Evolutionary conservation across 2,329 filamentous ascomycete genomes (phyloP).

Genomic region (Polychaeton citri): DNA sequence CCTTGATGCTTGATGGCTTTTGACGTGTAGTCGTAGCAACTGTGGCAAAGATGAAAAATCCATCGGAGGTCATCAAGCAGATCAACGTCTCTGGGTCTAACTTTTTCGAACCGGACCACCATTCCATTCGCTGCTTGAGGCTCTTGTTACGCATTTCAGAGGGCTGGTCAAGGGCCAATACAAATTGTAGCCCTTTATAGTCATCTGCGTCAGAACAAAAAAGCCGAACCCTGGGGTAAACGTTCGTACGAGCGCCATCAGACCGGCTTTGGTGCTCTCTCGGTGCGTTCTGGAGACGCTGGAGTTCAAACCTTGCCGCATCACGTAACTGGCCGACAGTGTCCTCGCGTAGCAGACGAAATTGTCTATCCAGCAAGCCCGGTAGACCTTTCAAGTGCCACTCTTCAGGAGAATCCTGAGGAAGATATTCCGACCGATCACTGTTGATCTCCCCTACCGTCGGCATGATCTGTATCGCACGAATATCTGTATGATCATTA

Average conservation of each 20-base stretch:
- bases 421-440: conserved; percentile 42
- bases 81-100: conserved; percentile 38
- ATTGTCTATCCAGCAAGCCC: conserved; percentile 55
- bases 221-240: conserved; percentile 22
- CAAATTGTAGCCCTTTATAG: conserved; percentile 2
- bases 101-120: conserved; percentile 39
- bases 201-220: conserved; percentile 3
- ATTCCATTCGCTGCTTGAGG: conserved; percentile 26
- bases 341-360: conserved; percentile 57
- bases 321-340: conserved; percentile 54
- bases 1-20: neutral
- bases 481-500: conserved; percentile 54
- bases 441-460: conserved; percentile 52
- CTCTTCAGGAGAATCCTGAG: conserved; percentile 36
- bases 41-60: conserved; percentile 15
- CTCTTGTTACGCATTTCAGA: conserved; percentile 3
- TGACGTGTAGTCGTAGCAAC: conserved; percentile 5
- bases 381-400: conserved; percentile 25
- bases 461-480: conserved; percentile 49
- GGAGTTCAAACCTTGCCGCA: conserved; percentile 35
- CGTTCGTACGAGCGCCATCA: conserved; percentile 23
- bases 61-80: conserved; percentile 31
- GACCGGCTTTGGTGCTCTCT: conserved; percentile 34
- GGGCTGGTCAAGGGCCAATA: conserved; percentile 1
- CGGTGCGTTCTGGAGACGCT: conserved; percentile 22